Evolutionary conservation across 73 alveolate species (phyloP), one percentile per base, ranked within the genome.

Genomic region (Symbiodinium pilosum): DNA sequence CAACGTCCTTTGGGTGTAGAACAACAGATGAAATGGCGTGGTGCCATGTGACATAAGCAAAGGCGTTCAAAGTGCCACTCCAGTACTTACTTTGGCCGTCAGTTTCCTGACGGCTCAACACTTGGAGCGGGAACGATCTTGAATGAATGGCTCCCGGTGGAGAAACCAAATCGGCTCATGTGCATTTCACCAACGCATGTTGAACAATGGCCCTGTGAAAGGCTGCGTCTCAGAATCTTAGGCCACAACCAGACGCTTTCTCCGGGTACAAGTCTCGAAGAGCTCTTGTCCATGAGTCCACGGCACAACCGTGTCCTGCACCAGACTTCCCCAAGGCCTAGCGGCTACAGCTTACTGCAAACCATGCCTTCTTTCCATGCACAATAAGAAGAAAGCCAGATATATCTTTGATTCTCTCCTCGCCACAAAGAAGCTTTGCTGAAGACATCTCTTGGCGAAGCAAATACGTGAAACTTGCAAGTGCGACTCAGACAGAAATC

Each of bases 221-320:
- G n/a, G n/a, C n/a, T n/a, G n/a, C n/a, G n/a, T n/a, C n/a, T 0
- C 7, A 41, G 14, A 30, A 21, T 24, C 54, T 40, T 43, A 40
- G 94, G 18, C 42, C 44, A 87, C 34, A 38, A 39, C 95, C 95
- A 89, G 34, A 21, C 95, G 86, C 69, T 89, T 89, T 59, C 95
- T 39, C 21, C 95, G 38, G 36, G 95, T 89, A 59, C 95, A 89
- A 43, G 95, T 68, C 44, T 89, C 95, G 34, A 40, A 89, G 38
- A 89, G 87, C 87, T 89, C 95, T 39, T 89, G 95, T 6, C 95
- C 95, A 43, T 89, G 95, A 20, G 87, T 89, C 95, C 95, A 89
- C 6, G 95, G 95, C 47, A 89, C 95, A 40, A 89, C 95, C 20
- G 95, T 64, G 36, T 89, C 95, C 95, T 87, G 84, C 43, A 14